Evolutionary conservation across 495 filamentous ascomycete genomes (phyloP).

Genomic region (Talaromyces stipitatus): DNA sequence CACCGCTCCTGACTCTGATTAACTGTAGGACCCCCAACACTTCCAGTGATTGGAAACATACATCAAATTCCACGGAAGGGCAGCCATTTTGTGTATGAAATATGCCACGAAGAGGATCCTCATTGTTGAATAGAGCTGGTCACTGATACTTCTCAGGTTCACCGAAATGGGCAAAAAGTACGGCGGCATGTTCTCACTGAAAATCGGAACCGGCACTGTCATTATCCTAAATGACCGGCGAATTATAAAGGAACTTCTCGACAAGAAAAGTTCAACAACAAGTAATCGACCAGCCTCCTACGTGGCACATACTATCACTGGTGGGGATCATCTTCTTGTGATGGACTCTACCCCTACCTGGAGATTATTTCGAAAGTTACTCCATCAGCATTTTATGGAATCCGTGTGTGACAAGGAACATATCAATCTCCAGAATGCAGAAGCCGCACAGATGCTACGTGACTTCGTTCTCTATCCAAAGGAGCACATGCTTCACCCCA

Average conservation of each 20-base stretch:
- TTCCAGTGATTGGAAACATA: conserved; percentile 33
- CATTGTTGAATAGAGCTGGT: too few species aligned
- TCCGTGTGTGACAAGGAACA: conserved; percentile 27
- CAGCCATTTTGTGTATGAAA: conserved; percentile 19
- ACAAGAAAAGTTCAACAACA: conserved; percentile 31
- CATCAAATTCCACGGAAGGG: conserved; percentile 27
- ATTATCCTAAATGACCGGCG: conserved; percentile 25
- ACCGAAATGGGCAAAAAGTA: conserved; percentile 35
- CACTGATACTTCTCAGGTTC: conserved; percentile 15
- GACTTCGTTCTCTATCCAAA: background rate
- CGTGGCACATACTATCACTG: background rate
- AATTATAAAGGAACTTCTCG: conserved; percentile 29
- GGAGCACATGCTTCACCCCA: conserved; percentile 34
- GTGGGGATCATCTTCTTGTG: conserved; percentile 33
- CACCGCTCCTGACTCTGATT: too few species aligned
- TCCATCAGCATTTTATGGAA: conserved; percentile 28
- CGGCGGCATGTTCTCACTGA: conserved; percentile 36
- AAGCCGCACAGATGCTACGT: conserved; percentile 22
- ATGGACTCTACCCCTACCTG: conserved; percentile 37
- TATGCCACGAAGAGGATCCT: too few species aligned
- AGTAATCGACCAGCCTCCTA: conserved; percentile 23
- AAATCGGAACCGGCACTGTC: conserved; percentile 24
- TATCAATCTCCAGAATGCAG: conserved; percentile 31
- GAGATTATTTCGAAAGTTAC: conserved; percentile 33
- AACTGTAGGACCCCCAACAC: conserved; percentile 33